Base-by-base conservation (phyloP, 2,329 filamentous ascomycete species). In the Fusarium sp. region DNA sequence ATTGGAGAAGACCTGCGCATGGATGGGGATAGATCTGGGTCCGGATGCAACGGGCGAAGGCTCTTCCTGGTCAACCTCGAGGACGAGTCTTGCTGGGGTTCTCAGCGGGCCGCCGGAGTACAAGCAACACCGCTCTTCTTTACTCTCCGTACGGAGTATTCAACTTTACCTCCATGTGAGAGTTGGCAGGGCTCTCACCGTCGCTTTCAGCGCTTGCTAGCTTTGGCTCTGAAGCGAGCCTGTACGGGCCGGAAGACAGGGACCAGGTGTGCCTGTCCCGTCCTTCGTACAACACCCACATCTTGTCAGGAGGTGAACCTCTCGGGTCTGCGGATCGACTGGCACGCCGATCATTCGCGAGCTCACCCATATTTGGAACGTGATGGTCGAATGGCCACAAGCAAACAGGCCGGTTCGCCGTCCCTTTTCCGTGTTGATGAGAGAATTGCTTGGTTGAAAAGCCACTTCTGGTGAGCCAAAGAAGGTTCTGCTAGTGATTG, bases 401-500 rank as follows among this genome's bases (percentile, higher is more conserved):
- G 44, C 44, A 49, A 49, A 29, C 44, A 49, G 23, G 44, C 14
- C 9, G 23, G 14, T 13, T 49, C n/a, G 8, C 9, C n/a, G 44
- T 16, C n/a, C 42, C 23, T 27, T 49, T 49, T 16, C 23, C 44
- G 44, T 6, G 23, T 49, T 29, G 44, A 49, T n/a, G 44, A 49
- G 23, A 44, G 10, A 18, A 44, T 20, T 20, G 34, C 20, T 36
- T 4, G 20, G 29, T 33, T 33, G 49, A 18, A 51, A 51, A 51
- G 49, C 49, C 49, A 34, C 49, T 13, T 51, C 29, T 25, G 29
- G 11, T 34, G 29, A 51, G 34, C 55, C 29, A 58, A 65, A 31
- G 49, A 70, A 53, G 29, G 67, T 65, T 49, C 68, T 68, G 53
- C 56, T 70, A 70, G 64, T 34, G 49, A 67, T 55, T 25, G 55